These are phyloP conservation scores for Erodium moschatum DNA, from an alignment of 441 rosid species.

Conservation along the genomic window DNA sequence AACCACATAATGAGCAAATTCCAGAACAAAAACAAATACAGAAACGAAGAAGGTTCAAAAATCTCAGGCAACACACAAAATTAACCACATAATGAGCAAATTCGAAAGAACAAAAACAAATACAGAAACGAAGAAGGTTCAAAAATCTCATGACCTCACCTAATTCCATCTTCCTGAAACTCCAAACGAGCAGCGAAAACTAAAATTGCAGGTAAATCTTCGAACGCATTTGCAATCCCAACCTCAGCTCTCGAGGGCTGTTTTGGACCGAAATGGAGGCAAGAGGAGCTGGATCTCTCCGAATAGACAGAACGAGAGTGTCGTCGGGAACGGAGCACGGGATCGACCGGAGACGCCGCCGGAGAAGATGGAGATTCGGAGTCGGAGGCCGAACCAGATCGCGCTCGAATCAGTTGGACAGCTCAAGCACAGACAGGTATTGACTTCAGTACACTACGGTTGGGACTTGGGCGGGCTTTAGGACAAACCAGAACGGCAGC, in stretches of 20 bases:
- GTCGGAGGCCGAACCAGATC: too few relatives aligned
- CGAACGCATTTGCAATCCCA: not conserved
- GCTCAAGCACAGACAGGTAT: too few relatives aligned
- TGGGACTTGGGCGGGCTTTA: too few relatives aligned
- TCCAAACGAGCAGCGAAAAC: not conserved
- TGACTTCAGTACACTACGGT: too few relatives aligned
- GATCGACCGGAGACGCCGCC: too few relatives aligned
- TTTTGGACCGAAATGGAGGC: not conserved
- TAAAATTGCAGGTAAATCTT: not conserved
- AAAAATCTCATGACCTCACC: constrained; percentile 8
- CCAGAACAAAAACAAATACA: too few relatives aligned
- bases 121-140: not conserved
- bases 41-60: not conserved
- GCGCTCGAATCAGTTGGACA: too few relatives aligned
- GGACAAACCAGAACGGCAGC: too few relatives aligned
- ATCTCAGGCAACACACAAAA: not conserved
- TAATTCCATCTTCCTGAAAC: constrained; percentile 1
- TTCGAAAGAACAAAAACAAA: too few relatives aligned
- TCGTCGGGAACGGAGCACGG: too few relatives aligned
- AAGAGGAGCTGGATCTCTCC: not conserved
- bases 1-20: not conserved
- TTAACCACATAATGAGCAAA: not conserved
- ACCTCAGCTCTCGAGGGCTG: not conserved
- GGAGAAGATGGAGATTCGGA: too few relatives aligned
- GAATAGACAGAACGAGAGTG: not conserved